Base-by-base conservation (phyloP, 768 basidiomycete species). In the Tremella fuciformis region DNA sequence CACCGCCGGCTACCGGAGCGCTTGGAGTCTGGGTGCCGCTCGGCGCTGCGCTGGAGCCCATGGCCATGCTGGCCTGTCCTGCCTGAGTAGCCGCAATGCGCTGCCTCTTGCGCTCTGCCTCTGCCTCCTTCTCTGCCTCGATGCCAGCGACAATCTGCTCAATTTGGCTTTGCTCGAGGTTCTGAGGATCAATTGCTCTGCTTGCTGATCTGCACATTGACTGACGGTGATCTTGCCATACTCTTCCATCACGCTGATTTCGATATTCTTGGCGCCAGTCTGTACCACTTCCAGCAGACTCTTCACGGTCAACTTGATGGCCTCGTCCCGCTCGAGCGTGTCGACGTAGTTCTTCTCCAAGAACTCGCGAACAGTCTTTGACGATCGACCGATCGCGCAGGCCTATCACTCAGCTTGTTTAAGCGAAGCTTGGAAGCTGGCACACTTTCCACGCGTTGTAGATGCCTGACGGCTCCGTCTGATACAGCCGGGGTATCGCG, bases 181-280 rank as follows among this genome's bases (percentile, higher is more conserved):
- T 91, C 92, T 98, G 71, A 53, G 3, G 9, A 29, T 59, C 55
- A 53, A 41, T 22, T 44, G 21, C 11, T 40, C 6, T 42, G 8
- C 21, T 21, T 26, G 21, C 21, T 13, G n/a, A 13, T 26, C 25
- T 34, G 13, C 11, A 52, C 19, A 7, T 50, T 8, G n/a, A 71
- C 83, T 63, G 64, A 96, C 93, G 46, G 90, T 89, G 55, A 94
- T 85, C 79, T 92, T 88, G 59, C 90, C 89, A 75, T 91, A 97
- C 60, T 86, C 84, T 73, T 96, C 92, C 90, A 98, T 93, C 46
- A 97, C 89, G 62, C 88, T 92, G 68, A 99, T 91, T 77, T 99
- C 96, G 63, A 99, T 98, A 78, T 99, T 99, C 82, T 98, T 98
- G 3, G 96, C 96, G n/a, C 96, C 96, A 1, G 96, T 97, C 79